Evolutionary conservation across 306 rosid species (phyloP).

Genomic region (Quercus parvula): DNA sequence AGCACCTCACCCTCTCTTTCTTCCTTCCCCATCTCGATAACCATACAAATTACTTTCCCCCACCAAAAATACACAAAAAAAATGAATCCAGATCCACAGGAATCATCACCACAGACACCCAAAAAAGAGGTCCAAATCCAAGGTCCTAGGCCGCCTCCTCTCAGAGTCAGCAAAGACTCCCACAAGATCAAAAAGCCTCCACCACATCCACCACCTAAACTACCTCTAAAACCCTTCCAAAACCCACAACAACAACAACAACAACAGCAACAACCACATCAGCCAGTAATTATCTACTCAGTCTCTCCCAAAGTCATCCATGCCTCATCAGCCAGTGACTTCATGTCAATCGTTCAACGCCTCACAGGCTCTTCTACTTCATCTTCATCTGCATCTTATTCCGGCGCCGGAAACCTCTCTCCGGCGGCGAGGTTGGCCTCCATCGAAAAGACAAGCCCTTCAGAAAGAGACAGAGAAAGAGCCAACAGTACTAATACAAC

Average conservation of each 20-base stretch:
- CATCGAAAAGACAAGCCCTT: conserved; percentile 72
- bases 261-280: conserved; percentile 15
- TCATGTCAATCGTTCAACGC: conserved; percentile 89
- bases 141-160: conserved; percentile 83
- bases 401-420: conserved; percentile 55
- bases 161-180: conserved; percentile 69
- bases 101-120: conserved; percentile 35
- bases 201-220: conserved; percentile 39
- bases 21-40: background rate
- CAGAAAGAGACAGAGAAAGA: conserved; percentile 43
- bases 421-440: conserved; percentile 94
- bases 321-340: conserved; percentile 48
- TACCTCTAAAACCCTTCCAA: background rate
- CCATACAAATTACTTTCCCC: background rate
- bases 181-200: conserved; percentile 76
- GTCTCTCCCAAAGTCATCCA: conserved; percentile 84
- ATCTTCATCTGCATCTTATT: conserved; percentile 28
- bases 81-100: conserved; percentile 46
- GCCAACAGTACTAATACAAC: conserved; percentile 21
- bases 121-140: conserved; percentile 61
- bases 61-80: too few species aligned
- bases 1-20: background rate
- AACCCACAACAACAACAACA: background rate
- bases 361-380: conserved; percentile 54
- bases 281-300: conserved; percentile 79